These are phyloP conservation scores for Kodamaea arcana DNA, from an alignment of 1,139 yeast genomes.

Conservation along the genomic window DNA sequence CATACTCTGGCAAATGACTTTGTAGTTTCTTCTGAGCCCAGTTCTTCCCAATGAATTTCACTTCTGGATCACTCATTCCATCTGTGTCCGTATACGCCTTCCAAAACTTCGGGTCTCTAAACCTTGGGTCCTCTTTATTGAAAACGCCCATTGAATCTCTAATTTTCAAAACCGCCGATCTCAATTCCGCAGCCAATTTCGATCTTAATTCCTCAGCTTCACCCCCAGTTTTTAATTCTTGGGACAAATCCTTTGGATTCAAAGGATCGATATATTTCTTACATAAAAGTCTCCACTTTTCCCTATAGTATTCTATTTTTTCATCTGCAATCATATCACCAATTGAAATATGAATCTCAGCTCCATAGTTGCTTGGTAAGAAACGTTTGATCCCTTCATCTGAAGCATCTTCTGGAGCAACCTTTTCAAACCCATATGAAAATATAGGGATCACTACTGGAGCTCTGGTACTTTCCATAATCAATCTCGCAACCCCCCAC, in stretches of 20 bases:
- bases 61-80: conserved; percentile 64
- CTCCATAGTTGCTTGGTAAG: conserved; percentile 64
- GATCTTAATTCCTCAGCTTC: conserved; percentile 65
- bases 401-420: conserved; percentile 75
- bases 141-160: conserved; percentile 52
- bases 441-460: conserved; percentile 92
- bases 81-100: conserved; percentile 55
- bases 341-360: conserved; percentile 62
- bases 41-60: conserved; percentile 66
- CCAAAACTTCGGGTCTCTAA: conserved; percentile 73
- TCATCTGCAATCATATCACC: conserved; percentile 70
- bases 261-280: conserved; percentile 45
- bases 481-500: conserved; percentile 88
- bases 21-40: conserved; percentile 78
- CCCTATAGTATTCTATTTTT: conserved; percentile 55
- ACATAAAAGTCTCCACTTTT: conserved; percentile 65
- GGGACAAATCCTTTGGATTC: conserved; percentile 56
- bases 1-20: conserved; percentile 45
- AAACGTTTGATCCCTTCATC: conserved; percentile 50
- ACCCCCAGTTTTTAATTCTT: conserved; percentile 56
- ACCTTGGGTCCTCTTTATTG: conserved; percentile 48
- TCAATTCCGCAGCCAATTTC: conserved; percentile 61
- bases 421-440: conserved; percentile 79
- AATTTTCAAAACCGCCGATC: conserved; percentile 59
- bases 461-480: conserved; percentile 75